These are phyloP conservation scores for Mycena pura DNA, from an alignment of 768 basidiomycete species.

Conservation along the genomic window DNA sequence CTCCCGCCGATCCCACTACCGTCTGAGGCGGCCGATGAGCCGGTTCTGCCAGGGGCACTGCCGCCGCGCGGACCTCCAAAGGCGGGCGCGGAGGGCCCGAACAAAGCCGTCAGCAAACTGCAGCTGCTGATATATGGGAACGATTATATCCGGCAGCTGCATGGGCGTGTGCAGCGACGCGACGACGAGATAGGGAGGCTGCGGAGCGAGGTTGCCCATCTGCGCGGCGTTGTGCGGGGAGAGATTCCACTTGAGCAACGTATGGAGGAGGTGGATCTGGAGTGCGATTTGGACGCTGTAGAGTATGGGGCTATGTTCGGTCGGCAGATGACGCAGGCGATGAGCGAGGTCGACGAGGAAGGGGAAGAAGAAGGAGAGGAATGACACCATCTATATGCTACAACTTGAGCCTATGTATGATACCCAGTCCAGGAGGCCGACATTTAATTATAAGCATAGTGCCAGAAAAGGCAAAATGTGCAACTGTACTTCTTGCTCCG, in stretches of 20 bases:
- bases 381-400: no score
- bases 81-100: conserved; percentile 87
- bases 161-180: conserved; percentile 76
- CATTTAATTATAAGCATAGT: no score
- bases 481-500: not conserved
- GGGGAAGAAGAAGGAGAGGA: conserved; percentile 18
- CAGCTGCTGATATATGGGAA: conserved; percentile 92
- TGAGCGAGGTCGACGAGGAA: conserved; percentile 13
- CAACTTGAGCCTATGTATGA: no score
- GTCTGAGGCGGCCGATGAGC: conserved; percentile 76
- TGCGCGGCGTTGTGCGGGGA: conserved; percentile 51
- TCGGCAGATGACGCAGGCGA: not conserved
- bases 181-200: conserved; percentile 78
- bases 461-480: conserved; percentile 12
- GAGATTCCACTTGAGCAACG: conserved; percentile 37
- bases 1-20: conserved; percentile 90
- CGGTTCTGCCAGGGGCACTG: conserved; percentile 83
- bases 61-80: conserved; percentile 91
- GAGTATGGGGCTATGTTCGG: conserved; percentile 42
- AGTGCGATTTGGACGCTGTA: conserved; percentile 64
- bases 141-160: conserved; percentile 81
- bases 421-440: no score
- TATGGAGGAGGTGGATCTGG: conserved; percentile 56
- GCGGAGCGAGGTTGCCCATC: conserved; percentile 67
- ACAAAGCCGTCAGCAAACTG: conserved; percentile 92